Evolutionary conservation across 1,139 yeast species (phyloP), one percentile per base, ranked within the genome.

Genomic region (Magnusiomyces fungicola): DNA sequence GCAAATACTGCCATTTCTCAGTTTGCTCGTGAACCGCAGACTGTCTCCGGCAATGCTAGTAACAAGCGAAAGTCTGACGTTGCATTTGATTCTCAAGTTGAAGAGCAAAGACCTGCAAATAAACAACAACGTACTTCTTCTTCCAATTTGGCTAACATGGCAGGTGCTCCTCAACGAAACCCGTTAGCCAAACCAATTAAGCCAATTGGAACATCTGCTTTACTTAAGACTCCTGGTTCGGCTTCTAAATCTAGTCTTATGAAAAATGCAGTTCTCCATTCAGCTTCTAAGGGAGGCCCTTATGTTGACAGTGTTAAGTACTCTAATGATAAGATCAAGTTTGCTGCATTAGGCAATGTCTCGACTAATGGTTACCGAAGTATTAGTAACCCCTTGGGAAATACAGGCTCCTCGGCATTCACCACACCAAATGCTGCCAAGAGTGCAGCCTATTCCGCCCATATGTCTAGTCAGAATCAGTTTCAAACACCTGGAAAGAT

Each of bases 271-370:
- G 42, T 46, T 7, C 39, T 39, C 16, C 49, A 46, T 24, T 41
- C 47, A 36, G 44, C 43, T 6, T n/a, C 39, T 12, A 32, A 45
- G 22, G 16, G 18, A n/a, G 34, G 50, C 1, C 68, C 70, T 3
- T 55, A 54, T 24, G 69, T 63, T 2, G 70, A 68, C 12, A 62
- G 66, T 2, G 67, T 68, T 39, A 68, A 64, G 53, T 65, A 64
- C 45, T 63, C 69, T 5, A 61, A 56, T 27, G 72, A 68, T 9
- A 58, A 58, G 52, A 55, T 68, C 37, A 56, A 60, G 45, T 68
- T 68, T 48, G 68, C 59, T 2, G 46, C 54, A n/a, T 48, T 52
- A 1, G 29, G 50, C 9, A n/a, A n/a, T n/a, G n/a, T n/a, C n/a
- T n/a, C n/a, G n/a, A 25, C 53, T 1, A 52, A n/a, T 39, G 46